Conservation (phyloP, 306 rosid species). For the Begonia peltatifolia region DNA sequence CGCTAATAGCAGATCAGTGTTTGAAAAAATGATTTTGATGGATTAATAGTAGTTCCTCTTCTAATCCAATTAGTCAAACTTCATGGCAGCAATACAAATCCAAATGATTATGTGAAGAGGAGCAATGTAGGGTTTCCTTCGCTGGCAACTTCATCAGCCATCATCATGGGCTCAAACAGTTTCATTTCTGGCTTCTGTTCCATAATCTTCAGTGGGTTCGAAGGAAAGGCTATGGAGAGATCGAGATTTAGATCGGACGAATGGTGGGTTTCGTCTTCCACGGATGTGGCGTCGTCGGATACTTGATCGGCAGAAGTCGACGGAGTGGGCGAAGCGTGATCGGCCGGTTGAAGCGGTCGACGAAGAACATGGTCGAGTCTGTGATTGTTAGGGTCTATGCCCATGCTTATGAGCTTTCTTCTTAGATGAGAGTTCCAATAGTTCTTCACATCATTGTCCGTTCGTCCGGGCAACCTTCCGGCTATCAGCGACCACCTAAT, state of each 20-base stretch:
- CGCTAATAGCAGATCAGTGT: too few relatives aligned
- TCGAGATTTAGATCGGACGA: background rate
- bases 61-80: too few relatives aligned
- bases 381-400: constrained; percentile 1
- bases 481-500: constrained; percentile 5
- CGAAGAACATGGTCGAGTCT: background rate
- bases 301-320: background rate
- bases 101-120: constrained; percentile 1
- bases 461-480: constrained; percentile 5
- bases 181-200: background rate
- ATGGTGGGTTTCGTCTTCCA: background rate
- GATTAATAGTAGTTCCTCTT: too few relatives aligned
- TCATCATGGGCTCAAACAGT: background rate
- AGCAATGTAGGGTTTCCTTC: background rate
- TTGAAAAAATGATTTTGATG: too few relatives aligned
- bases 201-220: background rate
- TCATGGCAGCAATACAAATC: too few relatives aligned
- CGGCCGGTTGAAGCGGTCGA: background rate
- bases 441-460: constrained; percentile 2
- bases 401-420: constrained; percentile 3
- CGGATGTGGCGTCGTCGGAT: background rate
- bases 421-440: constrained; percentile 4
- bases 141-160: background rate
- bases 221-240: constrained; percentile 1
- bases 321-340: background rate